Conservation (phyloP, 2,329 filamentous ascomycete genomes). For the Aspergillus bombycis region DNA sequence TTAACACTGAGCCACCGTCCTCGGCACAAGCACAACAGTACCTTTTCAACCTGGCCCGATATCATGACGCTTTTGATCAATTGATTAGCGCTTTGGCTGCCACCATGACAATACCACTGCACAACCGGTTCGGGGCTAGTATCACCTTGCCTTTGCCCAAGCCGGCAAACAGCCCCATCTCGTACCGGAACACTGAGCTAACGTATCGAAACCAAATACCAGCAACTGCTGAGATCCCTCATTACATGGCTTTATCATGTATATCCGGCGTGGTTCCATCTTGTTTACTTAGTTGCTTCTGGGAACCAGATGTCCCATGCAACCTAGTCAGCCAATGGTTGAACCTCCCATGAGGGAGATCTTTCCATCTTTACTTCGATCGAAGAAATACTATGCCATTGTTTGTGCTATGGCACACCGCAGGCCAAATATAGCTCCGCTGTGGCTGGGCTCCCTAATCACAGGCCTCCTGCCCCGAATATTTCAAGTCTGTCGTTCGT, state of each 20-base stretch:
- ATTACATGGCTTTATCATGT: neutral
- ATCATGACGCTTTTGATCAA: neutral
- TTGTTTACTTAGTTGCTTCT: neutral
- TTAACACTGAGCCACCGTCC: neutral
- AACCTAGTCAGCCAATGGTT: constrained; percentile 1
- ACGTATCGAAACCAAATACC: neutral
- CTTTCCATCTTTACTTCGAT: neutral
- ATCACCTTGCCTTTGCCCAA: neutral
- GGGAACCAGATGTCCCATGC: neutral
- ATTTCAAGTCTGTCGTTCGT: neutral
- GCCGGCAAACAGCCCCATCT: neutral
- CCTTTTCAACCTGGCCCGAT: neutral
- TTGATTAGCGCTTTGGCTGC: neutral
- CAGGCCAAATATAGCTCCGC: neutral
- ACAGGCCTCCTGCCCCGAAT: neutral
- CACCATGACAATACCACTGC: neutral
- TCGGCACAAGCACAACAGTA: neutral
- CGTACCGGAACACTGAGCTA: neutral
- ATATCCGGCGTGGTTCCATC: neutral
- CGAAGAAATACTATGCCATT: neutral
- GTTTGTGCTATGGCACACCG: neutral
- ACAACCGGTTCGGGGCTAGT: neutral
- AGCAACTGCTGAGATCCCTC: neutral
- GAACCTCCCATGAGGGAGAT: neutral
- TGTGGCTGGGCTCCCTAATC: neutral